Base-by-base conservation (phyloP, 441 rosid genomes). In the Jatropha podagrica region DNA sequence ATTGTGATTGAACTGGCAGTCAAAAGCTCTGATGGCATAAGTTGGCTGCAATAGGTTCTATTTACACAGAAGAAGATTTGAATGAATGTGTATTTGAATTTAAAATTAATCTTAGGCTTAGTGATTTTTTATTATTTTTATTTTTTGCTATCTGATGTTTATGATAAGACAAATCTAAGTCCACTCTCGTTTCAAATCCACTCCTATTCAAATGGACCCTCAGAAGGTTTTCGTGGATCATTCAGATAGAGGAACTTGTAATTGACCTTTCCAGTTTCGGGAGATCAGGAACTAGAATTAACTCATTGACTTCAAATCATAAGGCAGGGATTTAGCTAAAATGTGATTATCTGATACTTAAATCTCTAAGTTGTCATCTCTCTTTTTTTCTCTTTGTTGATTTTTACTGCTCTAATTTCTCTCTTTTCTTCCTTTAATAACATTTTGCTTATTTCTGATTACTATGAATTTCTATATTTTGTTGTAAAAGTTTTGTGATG, bases 1-100 rank as follows among this genome's bases (percentile, higher is more conserved):
- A 6, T 69, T 69, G 61, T 76, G 73, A 49, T 76, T 76, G 67
- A 76, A 62, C 41, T 69, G 23, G 18, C 51, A 66, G 37, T 42
- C 26, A 60, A 32, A 26, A 74, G n/a, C 44, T 8, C 40, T 23
- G 56, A 64, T 8, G 23, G 8, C 15, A 51, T 58, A 58, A 58
- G 61, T 58, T 32, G 40, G 51, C 38, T 61, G 4, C 15, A 20
- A 38, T 48, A 37, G 27, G 61, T 8, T 56, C 32, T 27, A 56
- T 56, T n/a, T 56, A n/a, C 4, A 56, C 3, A 2, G 26, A 58
- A 1, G 61, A 51, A 4, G 17, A 58, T 58, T 58, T 58, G 61
- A 20, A 56, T 56, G 61, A 58, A 20, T 6, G 12, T 54, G 7
- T 18, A 0, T 15, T 54, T 54, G 58, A 54, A 17, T 54, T 54